A percentile compares a stretch with the other conserved stretches of the same genome.
Evolutionary conservation across 2,329 filamentous ascomycete species (phyloP).

Genomic region (Harringtonia aguacate): DNA sequence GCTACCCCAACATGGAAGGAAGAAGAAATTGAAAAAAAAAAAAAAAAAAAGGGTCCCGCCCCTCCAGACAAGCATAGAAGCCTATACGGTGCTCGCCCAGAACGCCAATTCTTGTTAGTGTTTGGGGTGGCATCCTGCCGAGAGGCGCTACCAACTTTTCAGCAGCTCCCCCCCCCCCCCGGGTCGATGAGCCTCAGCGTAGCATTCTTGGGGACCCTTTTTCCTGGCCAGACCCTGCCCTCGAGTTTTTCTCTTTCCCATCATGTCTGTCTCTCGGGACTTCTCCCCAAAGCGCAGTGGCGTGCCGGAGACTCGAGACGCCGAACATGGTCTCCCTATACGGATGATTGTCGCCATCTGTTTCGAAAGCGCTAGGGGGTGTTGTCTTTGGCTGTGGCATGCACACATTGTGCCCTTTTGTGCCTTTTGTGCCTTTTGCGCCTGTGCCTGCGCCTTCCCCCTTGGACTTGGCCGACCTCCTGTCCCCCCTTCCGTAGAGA

Average conservation of each 20-base stretch:
- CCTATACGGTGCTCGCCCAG: too few relatives aligned
- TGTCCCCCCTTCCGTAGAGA: conserved; percentile 1
- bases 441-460: conserved; percentile 2
- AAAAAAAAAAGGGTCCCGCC: not conserved
- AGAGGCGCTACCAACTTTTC: not conserved
- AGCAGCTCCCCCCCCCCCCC: too few relatives aligned
- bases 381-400: not conserved
- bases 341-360: conserved; percentile 24
- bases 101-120: too few relatives aligned
- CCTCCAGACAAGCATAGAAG: too few relatives aligned
- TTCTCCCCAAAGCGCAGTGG: too few relatives aligned
- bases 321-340: conserved; percentile 19
- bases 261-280: too few relatives aligned
- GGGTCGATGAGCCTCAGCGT: too few relatives aligned
- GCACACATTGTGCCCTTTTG: too few relatives aligned
- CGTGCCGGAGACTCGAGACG: conserved; percentile 16
- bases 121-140: too few relatives aligned
- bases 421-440: not conserved
- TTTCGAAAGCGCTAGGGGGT: conserved; percentile 24
- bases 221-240: too few relatives aligned
- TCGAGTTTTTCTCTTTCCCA: too few relatives aligned
- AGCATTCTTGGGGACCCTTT: too few relatives aligned
- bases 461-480: conserved; percentile 5
- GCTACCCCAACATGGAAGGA: not conserved
- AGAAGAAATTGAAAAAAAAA: not conserved